These are phyloP conservation scores for Neopestalotiopsis sp. DNA, from an alignment of 2,329 filamentous ascomycete species.

Conservation along the genomic window DNA sequence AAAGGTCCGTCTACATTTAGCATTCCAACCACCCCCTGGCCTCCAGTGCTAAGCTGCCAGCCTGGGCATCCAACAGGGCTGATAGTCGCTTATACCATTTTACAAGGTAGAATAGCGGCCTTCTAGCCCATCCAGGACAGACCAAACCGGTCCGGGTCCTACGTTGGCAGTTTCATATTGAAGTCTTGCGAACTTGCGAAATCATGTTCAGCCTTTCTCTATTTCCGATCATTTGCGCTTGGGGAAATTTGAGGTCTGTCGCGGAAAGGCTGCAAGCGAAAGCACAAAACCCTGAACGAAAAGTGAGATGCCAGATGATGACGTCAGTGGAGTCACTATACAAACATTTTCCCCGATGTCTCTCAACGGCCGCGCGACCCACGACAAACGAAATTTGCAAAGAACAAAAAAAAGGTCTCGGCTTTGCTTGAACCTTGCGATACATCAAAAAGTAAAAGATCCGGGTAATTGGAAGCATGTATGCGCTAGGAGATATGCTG, in stretches of 20 bases:
- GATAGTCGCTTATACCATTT: not conserved
- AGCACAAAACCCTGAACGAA: not conserved
- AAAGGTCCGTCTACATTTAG: not conserved
- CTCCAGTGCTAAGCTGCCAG: not conserved
- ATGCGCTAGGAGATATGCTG: not conserved
- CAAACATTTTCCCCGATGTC: not conserved
- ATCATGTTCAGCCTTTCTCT: not conserved
- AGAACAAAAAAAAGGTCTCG: not conserved
- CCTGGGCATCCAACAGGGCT: not conserved
- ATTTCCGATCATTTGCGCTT: not conserved
- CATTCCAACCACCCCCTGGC: not conserved
- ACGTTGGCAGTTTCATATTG: not conserved
- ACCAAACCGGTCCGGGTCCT: not conserved
- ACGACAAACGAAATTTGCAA: not conserved
- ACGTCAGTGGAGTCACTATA: constrained; percentile 2
- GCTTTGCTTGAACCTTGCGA: not conserved
- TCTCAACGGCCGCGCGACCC: not conserved
- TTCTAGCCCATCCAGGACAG: not conserved
- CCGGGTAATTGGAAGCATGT: not conserved
- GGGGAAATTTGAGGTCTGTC: not conserved
- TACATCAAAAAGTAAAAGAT: not conserved
- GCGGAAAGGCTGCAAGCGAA: not conserved
- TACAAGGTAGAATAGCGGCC: not conserved
- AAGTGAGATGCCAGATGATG: not conserved
- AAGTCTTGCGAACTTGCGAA: not conserved